These are phyloP conservation scores for Trichocomaceae sp. DNA, from an alignment of 2,329 filamentous ascomycete species.

Conservation along the genomic window DNA sequence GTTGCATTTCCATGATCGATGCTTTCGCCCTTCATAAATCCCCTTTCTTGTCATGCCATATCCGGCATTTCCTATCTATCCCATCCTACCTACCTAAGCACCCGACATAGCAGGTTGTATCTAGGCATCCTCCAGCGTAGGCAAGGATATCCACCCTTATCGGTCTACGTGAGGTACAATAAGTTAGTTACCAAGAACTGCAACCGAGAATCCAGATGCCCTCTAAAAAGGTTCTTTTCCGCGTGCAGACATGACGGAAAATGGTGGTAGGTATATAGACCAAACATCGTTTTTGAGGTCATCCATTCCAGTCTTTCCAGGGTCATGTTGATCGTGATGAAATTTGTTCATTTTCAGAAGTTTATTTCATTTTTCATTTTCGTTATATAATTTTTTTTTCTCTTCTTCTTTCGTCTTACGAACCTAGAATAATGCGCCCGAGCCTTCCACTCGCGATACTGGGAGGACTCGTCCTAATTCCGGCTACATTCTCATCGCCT, in stretches of 20 bases:
- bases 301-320: slow-evolving; percentile 3
- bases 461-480: slow-evolving; percentile 5
- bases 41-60: background rate
- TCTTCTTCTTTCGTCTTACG: background rate
- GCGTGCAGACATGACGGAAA: background rate
- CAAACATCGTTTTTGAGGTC: background rate
- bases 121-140: background rate
- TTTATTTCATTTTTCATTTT: background rate
- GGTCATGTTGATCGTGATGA: background rate
- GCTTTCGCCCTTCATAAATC: background rate
- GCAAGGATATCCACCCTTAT: slow-evolving; percentile 5
- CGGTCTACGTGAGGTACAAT: background rate
- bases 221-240: background rate
- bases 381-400: background rate
- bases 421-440: background rate
- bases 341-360: background rate
- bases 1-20: background rate
- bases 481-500: background rate
- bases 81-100: background rate
- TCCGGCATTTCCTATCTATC: background rate
- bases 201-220: background rate
- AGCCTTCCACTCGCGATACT: slow-evolving; percentile 2
- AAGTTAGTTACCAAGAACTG: background rate
- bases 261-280: background rate
- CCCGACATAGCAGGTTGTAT: background rate